These are phyloP conservation scores for Toxoplasma gondii DNA, from an alignment of 169 alveolate species.

Conservation along the genomic window DNA sequence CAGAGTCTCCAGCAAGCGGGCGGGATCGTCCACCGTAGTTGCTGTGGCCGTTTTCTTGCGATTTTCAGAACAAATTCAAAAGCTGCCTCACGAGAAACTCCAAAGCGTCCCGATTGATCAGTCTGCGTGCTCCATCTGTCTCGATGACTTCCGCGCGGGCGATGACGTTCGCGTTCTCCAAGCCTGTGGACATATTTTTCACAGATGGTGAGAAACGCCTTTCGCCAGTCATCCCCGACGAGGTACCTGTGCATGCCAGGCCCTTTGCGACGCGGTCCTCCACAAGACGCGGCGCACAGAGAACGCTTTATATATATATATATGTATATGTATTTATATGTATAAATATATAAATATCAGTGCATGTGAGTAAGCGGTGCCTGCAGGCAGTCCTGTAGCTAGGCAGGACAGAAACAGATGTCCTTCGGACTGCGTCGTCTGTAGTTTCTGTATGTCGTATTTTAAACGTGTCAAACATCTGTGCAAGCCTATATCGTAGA, in stretches of 20 bases:
- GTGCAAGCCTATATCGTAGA: too few relatives aligned
- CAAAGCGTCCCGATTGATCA: conserved; percentile 39
- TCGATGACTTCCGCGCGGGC: conserved; percentile 70
- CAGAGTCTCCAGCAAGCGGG: too few relatives aligned
- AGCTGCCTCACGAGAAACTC: conserved; percentile 44
- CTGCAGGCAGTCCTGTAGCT: neutral
- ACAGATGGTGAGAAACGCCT: conserved; percentile 66
- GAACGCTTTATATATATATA: neutral
- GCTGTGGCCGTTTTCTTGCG: neutral
- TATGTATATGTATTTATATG: neutral
- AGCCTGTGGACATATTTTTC: conserved; percentile 81
- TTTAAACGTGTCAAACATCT: too few relatives aligned
- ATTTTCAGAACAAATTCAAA: conserved; percentile 35
- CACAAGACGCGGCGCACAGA: too few relatives aligned
- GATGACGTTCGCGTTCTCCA: conserved; percentile 77
- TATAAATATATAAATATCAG: neutral
- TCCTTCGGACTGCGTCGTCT: too few relatives aligned
- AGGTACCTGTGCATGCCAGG: too few relatives aligned
- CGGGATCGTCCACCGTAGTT: too few relatives aligned
- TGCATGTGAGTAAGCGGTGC: neutral
- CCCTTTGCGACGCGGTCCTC: too few relatives aligned
- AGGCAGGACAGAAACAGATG: too few relatives aligned
- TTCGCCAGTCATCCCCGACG: neutral
- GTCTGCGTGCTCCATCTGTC: conserved; percentile 73
- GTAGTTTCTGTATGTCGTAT: too few relatives aligned